Evolutionary conservation across 768 basidiomycete species (phyloP), one percentile per base, ranked within the genome.

Genomic region (Termitomyces sp.): DNA sequence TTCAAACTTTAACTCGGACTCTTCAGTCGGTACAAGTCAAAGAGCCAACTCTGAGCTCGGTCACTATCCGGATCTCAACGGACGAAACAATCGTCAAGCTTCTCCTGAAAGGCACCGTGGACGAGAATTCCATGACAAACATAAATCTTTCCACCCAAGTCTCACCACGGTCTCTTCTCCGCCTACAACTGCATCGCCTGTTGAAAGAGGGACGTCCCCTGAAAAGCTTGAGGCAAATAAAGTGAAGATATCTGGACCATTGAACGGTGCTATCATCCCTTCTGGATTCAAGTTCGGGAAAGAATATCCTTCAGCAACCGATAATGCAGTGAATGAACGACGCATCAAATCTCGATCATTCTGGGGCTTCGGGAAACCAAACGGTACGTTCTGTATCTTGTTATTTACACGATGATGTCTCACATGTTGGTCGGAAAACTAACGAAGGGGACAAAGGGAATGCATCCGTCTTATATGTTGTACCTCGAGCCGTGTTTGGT

Each of bases 201-300:
- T 80, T 33, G 86, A 88, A 57, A 76, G 85, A 49, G 71, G 72
- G 4, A 72, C 80, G 33, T 80, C 80, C 23, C 82, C 82, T 49
- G 82, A 79, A 62, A 83, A 80, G 64, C 75, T 74, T 7, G 87
- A 89, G 58, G 68, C 70, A 30, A 79, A 80, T 30, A 89, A 88
- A 70, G 84, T 87, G 51, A 94, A 95, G 74, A 97, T 98, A 52
- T 95, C 93, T 18, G 91, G 85, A 1, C 95, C 95, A 36, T 78
- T 94, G 69, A 87, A 87, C 59, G 93, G 92, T 8, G 83, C 84
- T 14, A 91, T 88, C 46, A 90, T 96, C 40, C 94, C 94, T 4
- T 82, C 84, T 36, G 93, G 93, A 0, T 93, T 88, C 80, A 95
- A 95, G 73, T 98, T 95, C 68, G 93, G 82, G 50, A 94, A 93